Evolutionary conservation across 1,284 basidiomycete species (phyloP).

Genomic region (Macrocybe sp.): DNA sequence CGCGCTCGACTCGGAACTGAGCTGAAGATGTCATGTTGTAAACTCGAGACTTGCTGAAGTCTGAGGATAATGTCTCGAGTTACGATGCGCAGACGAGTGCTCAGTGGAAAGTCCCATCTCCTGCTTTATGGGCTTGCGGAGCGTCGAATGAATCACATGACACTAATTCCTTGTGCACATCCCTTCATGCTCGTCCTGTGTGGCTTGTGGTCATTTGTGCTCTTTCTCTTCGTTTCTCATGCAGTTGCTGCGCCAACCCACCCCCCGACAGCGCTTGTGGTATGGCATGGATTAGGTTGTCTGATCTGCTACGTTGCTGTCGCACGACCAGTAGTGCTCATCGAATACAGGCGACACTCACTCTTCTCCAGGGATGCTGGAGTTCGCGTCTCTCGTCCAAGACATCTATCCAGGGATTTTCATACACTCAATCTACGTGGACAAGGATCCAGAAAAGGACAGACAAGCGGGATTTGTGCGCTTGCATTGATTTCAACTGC

Average conservation of each 20-base stretch:
- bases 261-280: constrained; percentile 57
- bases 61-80: no score
- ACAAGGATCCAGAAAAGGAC: constrained; percentile 66
- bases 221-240: constrained; percentile 5
- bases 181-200: background rate
- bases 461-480: constrained; percentile 76
- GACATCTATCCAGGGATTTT: constrained; percentile 80
- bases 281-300: constrained; percentile 92
- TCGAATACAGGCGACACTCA: constrained; percentile 48
- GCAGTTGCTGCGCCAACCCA: constrained; percentile 27
- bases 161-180: no score
- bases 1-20: no score
- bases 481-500: constrained; percentile 13
- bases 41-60: no score
- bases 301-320: background rate
- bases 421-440: constrained; percentile 77
- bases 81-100: no score
- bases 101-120: no score
- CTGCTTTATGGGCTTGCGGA: no score
- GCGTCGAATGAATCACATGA: no score
- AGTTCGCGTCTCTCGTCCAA: constrained; percentile 66
- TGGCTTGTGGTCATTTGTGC: constrained; percentile 1
- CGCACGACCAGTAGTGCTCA: background rate
- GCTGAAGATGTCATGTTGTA: no score
- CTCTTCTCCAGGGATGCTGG: constrained; percentile 60